These are phyloP conservation scores for Ganoderma sinense DNA, from an alignment of 1,284 basidiomycete species.

Conservation along the genomic window DNA sequence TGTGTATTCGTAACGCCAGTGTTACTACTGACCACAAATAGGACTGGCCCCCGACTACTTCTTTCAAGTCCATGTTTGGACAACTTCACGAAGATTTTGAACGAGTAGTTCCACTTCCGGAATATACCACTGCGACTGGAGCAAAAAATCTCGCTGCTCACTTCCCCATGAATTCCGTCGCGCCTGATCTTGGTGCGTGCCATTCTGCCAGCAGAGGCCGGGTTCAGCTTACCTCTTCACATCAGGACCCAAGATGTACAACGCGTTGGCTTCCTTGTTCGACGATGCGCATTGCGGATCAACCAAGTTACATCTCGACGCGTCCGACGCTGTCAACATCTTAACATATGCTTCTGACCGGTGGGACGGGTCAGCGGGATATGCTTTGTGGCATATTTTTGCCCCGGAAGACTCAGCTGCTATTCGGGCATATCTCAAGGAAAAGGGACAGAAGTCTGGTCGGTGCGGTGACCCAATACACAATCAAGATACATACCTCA, in stretches of 20 bases:
- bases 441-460: background rate
- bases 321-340: background rate
- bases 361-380: too few relatives aligned
- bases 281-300: background rate
- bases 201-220: too few relatives aligned
- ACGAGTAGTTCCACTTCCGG: background rate
- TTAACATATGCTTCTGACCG: background rate
- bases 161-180: background rate
- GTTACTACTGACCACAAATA: background rate
- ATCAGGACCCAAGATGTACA: background rate
- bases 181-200: background rate
- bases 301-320: background rate
- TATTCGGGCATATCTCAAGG: background rate
- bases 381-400: background rate
- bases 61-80: background rate
- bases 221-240: background rate
- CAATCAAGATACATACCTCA: background rate
- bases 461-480: background rate
- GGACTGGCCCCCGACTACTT: background rate
- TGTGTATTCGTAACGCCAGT: too few relatives aligned
- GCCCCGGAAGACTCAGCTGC: background rate
- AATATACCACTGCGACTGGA: background rate
- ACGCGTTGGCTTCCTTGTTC: background rate
- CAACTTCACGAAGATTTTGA: background rate
- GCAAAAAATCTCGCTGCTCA: background rate